These are phyloP conservation scores for Pestalotiopsis sp. DNA, from an alignment of 2,329 filamentous ascomycete genomes.

Conservation along the genomic window DNA sequence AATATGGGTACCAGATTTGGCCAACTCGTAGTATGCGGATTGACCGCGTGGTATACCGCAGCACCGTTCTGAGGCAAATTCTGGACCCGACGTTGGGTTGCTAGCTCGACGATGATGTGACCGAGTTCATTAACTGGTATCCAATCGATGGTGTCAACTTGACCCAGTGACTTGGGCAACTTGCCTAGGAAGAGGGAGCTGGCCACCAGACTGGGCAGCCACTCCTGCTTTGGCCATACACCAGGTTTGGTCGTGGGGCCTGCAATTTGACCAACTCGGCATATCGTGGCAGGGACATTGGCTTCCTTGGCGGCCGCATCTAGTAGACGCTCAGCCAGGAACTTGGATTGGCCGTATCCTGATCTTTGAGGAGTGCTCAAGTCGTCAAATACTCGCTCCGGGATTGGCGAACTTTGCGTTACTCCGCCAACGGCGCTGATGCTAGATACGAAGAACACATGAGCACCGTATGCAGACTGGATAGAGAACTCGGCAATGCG, in stretches of 20 bases:
- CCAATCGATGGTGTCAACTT: not conserved
- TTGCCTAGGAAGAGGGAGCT: conserved; percentile 24
- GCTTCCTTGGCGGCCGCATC: conserved; percentile 21
- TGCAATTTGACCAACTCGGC: conserved; percentile 25
- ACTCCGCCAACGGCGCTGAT: conserved; percentile 21
- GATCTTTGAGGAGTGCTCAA: conserved; percentile 9
- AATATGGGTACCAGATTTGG: too few species aligned
- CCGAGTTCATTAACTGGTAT: too few species aligned
- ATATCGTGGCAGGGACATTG: conserved; percentile 17
- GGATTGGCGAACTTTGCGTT: conserved; percentile 8
- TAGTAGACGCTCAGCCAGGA: conserved; percentile 24
- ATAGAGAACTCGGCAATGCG: conserved; percentile 23
- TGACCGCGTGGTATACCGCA: too few species aligned
- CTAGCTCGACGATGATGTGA: too few species aligned
- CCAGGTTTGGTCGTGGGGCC: conserved; percentile 20
- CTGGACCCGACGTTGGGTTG: too few species aligned
- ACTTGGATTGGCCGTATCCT: conserved; percentile 14
- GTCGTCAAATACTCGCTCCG: conserved; percentile 20
- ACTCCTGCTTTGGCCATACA: conserved; percentile 24
- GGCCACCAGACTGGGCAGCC: conserved; percentile 27
- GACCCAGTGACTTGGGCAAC: conserved; percentile 23
- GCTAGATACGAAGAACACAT: conserved; percentile 26
- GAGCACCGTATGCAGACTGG: conserved; percentile 3
- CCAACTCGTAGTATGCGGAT: too few species aligned
- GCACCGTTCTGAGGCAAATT: too few species aligned